Percentiles rank a stretch among this genome's conserved stretches.
phyloP scores from a whole-genome alignment of 163 green algal species.

The Volvox carteri region DNA sequence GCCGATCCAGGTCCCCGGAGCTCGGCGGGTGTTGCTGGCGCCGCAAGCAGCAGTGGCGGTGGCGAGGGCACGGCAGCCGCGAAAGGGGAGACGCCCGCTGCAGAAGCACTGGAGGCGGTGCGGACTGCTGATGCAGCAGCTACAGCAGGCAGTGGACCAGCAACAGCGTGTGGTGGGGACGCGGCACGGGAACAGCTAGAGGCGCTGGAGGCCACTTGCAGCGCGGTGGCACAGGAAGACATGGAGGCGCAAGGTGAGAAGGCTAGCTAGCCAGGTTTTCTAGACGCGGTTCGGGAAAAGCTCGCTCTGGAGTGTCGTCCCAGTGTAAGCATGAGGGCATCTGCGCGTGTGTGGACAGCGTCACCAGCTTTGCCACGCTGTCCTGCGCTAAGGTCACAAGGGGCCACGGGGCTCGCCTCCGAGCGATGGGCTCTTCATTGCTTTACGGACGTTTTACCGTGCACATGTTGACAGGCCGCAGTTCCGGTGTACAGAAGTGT shows the following conservation, averaged over 20 bases:
- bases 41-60: background rate
- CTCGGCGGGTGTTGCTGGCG: background rate
- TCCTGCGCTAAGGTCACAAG: too few species aligned
- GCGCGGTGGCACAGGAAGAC: conserved; percentile 42
- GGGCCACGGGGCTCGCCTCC: too few species aligned
- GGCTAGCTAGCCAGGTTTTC: too few species aligned
- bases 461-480: too few species aligned
- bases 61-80: background rate
- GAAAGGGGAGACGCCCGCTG: background rate
- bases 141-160: background rate
- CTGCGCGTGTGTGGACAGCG: too few species aligned
- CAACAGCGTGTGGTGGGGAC: background rate
- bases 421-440: too few species aligned
- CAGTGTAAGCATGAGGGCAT: too few species aligned
- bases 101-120: background rate
- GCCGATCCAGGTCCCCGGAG: background rate
- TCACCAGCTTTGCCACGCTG: too few species aligned
- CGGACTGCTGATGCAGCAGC: background rate
- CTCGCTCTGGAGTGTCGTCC: too few species aligned
- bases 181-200: background rate
- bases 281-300: too few species aligned
- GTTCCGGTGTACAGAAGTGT: too few species aligned
- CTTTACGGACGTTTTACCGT: too few species aligned
- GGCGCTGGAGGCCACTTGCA: conserved; percentile 48
- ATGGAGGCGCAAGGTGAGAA: conserved; percentile 48